Evolutionary conservation across 306 rosid genomes (phyloP).

Genomic region (peach (Prunus persica)): DNA sequence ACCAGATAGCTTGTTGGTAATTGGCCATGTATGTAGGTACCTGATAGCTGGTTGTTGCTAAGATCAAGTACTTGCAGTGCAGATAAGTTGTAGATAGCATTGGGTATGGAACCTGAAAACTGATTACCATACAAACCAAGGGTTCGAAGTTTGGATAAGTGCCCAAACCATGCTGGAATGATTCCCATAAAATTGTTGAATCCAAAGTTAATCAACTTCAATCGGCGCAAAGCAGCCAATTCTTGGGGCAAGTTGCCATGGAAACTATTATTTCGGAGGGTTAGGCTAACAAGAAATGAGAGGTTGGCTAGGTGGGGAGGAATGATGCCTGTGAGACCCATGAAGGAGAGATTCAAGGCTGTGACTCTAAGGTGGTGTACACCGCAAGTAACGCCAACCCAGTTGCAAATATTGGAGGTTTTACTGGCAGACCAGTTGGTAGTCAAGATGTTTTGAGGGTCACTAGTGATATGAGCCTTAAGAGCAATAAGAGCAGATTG

Average conservation of each 20-base stretch:
- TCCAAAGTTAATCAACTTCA: background rate
- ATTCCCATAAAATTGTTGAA: conserved; percentile 1
- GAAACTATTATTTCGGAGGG: conserved; percentile 18
- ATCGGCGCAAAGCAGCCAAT: background rate
- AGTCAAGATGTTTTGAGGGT: background rate
- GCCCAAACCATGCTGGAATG: conserved; percentile 11
- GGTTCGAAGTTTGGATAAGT: background rate
- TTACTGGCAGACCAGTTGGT: background rate
- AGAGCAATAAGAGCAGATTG: background rate
- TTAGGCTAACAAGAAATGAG: conserved; percentile 4
- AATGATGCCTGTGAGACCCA: conserved; percentile 9
- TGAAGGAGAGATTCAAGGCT: conserved; percentile 4
- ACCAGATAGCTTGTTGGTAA: background rate
- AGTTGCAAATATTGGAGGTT: background rate
- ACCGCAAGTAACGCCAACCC: background rate
- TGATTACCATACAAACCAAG: background rate
- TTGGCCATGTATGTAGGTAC: background rate
- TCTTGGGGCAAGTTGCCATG: conserved; percentile 3
- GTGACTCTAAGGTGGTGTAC: background rate
- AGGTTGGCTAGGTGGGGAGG: conserved; percentile 20
- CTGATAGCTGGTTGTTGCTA: conserved; percentile 14
- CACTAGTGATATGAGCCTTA: background rate
- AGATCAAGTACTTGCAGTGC: conserved; percentile 3
- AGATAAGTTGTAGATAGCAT: conserved; percentile 20
- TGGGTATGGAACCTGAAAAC: conserved; percentile 9